These are phyloP conservation scores for Thinopyrum obtusiflorum DNA, from an alignment of 202 grass and related monocot genomes.

Conservation along the genomic window DNA sequence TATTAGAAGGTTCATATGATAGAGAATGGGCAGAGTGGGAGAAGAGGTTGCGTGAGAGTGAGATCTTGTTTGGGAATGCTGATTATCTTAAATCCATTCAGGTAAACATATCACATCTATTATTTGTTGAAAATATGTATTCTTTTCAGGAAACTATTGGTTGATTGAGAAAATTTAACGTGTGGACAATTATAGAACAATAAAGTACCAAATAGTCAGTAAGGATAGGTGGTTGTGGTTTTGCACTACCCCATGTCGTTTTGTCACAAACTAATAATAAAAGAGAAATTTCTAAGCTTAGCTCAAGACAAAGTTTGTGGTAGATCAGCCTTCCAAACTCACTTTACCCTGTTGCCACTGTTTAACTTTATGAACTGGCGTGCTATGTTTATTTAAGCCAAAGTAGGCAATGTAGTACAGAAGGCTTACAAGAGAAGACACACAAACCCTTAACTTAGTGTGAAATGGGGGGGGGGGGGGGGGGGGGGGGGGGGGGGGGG, in stretches of 20 bases:
- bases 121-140: constrained; percentile 1
- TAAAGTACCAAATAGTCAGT: neutral
- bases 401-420: neutral
- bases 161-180: neutral
- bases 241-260: neutral
- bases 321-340: neutral
- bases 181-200: neutral
- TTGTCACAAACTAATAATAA: neutral
- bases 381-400: neutral
- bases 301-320: neutral
- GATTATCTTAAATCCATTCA: constrained; percentile 78
- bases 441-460: neutral
- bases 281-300: neutral
- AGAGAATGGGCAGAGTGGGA: constrained; percentile 85
- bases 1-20: constrained; percentile 64
- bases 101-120: constrained; percentile 45
- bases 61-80: constrained; percentile 52
- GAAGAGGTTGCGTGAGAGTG: constrained; percentile 51
- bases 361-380: neutral
- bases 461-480: no score
- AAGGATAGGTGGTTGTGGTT: constrained; percentile 1
- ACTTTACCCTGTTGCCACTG: neutral
- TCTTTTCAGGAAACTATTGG: neutral
- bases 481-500: no score
- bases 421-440: neutral